phyloP scores from a whole-genome alignment of 1,284 basidiomycete genomes.

The Ceratobasidium sp. region DNA sequence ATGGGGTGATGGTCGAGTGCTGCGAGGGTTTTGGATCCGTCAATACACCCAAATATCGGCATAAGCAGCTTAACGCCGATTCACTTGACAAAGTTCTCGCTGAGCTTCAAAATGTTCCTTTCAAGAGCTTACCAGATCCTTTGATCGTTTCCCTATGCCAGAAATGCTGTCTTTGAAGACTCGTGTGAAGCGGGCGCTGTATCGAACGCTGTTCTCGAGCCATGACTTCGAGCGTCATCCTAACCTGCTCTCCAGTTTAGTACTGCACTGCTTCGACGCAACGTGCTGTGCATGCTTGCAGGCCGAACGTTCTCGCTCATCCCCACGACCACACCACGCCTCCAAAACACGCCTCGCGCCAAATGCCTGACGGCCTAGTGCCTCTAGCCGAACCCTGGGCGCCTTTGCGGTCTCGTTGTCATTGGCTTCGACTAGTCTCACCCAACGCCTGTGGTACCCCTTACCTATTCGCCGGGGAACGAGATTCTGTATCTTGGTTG shows the following conservation, averaged over 20 bases:
- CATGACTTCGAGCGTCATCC: constrained; percentile 4
- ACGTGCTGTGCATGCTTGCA: neutral
- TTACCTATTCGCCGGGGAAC: no score
- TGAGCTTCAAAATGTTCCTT: neutral
- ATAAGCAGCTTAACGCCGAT: neutral
- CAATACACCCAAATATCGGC: constrained; percentile 1
- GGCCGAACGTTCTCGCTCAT: no score
- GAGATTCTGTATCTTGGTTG: no score
- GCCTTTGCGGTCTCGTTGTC: neutral
- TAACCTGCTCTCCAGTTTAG: neutral
- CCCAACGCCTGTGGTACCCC: no score
- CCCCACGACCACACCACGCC: neutral
- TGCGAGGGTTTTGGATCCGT: neutral
- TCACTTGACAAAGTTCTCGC: neutral
- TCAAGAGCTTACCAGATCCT: neutral
- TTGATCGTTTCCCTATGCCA: neutral
- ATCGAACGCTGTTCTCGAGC: neutral
- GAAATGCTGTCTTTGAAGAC: neutral
- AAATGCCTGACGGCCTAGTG: neutral
- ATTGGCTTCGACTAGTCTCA: no score
- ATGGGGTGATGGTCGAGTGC: neutral
- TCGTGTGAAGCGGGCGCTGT: neutral
- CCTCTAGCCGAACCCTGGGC: neutral
- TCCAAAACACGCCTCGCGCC: neutral
- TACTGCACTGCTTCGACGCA: neutral